Evolutionary conservation across 331 rosid genomes (phyloP), one percentile per base, ranked within the genome.

Genomic region (Quercus phellos): DNA sequence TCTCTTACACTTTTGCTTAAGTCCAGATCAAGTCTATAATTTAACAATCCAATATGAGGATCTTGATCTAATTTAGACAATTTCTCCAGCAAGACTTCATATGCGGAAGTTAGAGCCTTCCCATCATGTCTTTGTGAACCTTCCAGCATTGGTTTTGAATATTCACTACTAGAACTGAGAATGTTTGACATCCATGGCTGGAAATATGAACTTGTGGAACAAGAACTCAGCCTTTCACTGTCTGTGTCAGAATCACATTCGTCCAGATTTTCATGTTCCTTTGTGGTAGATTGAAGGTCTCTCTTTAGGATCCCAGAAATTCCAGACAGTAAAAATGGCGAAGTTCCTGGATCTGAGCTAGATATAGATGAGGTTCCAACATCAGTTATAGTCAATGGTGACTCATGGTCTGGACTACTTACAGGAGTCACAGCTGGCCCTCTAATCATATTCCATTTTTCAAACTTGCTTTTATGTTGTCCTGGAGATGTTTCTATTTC

Each of bases 371-470:
- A 89, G 74, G 98, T 83, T 85, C 99, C 98, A 21, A 89, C 72
- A 80, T 92, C 99, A 70, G 98, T 95, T 71, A 78, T 84, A 59
- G 96, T 93, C 46, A 95, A 71, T 51, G 87, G 93, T 18, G 99
- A 95, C 73, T 88, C 94, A 50, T 74, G 91, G n/a, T 92, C 97
- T 51, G 94, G 92, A 86, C 97, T 94, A 82, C 97, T 85, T 34
- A 89, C 89, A 71, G 98, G 97, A 87, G 97, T 92, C 81, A 92
- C 89, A 78, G 85, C 84, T 13, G 93, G 98, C 66, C 93, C 99
- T 84, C 82, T 82, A 29, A 84, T 88, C 55, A 51, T 75, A 76
- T 75, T 79, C 53, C 80, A 75, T 76, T 85, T 54, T 68, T 86
- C 89, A 68, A 59, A 82, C 55, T 88, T 76, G 75, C 85, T 83